Conservation (phyloP, 23 red algal species). For the Gracilaria domingensis region DNA sequence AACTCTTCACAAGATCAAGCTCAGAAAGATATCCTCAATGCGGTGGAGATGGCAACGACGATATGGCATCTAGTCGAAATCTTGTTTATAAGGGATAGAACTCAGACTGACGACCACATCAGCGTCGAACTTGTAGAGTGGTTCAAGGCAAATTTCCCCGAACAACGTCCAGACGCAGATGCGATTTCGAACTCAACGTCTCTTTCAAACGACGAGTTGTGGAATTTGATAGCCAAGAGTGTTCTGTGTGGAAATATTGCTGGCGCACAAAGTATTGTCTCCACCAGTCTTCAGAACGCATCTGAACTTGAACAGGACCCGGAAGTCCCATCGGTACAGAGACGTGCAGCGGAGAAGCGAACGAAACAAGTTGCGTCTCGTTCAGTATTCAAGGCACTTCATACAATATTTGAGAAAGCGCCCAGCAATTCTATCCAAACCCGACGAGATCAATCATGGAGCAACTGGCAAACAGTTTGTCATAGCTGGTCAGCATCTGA, state of each 20-base stretch:
- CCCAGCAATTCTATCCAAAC: slow-evolving; percentile 26
- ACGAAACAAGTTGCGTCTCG: not conserved
- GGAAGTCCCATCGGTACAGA: no score
- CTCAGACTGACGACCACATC: slow-evolving; percentile 12
- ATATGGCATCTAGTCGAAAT: slow-evolving; percentile 36
- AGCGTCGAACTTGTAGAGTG: slow-evolving; percentile 26
- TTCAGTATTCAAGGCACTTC: not conserved
- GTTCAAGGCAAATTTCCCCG: slow-evolving; percentile 5
- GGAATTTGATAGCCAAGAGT: slow-evolving; percentile 16
- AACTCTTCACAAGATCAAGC: not conserved
- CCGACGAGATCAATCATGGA: slow-evolving; percentile 45
- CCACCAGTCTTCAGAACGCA: not conserved
- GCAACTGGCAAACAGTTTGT: slow-evolving; percentile 49
- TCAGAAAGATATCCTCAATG: not conserved
- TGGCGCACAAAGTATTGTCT: not conserved
- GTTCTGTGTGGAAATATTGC: not conserved
- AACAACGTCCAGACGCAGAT: not conserved
- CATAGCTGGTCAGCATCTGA: slow-evolving; percentile 29
- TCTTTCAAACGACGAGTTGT: slow-evolving; percentile 18
- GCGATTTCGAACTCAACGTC: not conserved
- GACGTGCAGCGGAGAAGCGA: not conserved
- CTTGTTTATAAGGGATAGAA: slow-evolving; percentile 38
- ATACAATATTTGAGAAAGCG: slow-evolving; percentile 12
- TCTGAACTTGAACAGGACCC: not conserved
- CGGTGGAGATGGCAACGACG: not conserved